Conservation (phyloP, 768 basidiomycete genomes). For the Lactarius deliciosus region DNA sequence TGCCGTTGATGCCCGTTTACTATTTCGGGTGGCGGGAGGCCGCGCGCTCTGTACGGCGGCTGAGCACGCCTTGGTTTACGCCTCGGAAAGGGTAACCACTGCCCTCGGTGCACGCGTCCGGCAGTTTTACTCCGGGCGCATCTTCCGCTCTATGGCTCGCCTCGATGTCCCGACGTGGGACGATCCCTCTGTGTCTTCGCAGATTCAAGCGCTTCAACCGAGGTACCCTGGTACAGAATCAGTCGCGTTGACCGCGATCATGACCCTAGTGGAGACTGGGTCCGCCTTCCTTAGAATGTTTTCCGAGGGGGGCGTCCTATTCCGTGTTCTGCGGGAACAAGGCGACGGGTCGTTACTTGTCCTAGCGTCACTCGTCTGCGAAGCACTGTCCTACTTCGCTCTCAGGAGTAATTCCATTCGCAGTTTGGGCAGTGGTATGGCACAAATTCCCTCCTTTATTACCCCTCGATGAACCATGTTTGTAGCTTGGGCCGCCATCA, state of each 20-base stretch:
- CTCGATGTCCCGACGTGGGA: conserved; percentile 77
- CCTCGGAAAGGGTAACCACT: conserved; percentile 39
- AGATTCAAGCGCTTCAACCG: conserved; percentile 53
- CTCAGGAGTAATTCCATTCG: neutral
- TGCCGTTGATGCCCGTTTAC: conserved; percentile 15
- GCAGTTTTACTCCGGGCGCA: conserved; percentile 58
- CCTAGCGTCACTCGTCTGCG: conserved; percentile 51
- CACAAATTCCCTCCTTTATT: neutral
- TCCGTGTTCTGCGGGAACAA: conserved; percentile 56
- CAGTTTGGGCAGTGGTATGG: conserved; percentile 4
- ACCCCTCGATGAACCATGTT: neutral
- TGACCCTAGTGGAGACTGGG: conserved; percentile 41
- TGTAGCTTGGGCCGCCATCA: conserved; percentile 76
- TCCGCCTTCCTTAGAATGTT: conserved; percentile 49
- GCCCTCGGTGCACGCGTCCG: conserved; percentile 61
- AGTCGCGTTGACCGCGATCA: conserved; percentile 63
- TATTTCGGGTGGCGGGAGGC: conserved; percentile 40
- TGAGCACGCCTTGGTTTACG: conserved; percentile 46
- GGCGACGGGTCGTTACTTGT: conserved; percentile 64
- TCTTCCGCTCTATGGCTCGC: conserved; percentile 64
- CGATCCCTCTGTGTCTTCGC: conserved; percentile 62
- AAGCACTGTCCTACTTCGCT: conserved; percentile 44
- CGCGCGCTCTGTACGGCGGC: conserved; percentile 53
- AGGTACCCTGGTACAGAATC: conserved; percentile 35
- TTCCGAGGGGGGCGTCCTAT: conserved; percentile 61